Base-by-base conservation (phyloP, 306 rosid genomes). In the Parietaria judaica region DNA sequence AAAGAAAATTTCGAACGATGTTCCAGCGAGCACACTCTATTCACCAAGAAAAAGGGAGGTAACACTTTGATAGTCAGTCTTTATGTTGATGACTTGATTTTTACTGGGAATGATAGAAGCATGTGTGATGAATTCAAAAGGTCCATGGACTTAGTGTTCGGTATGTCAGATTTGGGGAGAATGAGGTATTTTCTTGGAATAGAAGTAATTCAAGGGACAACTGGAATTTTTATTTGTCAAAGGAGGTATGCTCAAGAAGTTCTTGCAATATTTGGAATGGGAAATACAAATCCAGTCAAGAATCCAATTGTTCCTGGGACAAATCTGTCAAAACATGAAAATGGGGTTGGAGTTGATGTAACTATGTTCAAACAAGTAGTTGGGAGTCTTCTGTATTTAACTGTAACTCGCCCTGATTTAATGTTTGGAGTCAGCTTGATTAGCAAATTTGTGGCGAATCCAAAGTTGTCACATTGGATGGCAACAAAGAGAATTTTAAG, bases 161-260 rank as follows among this genome's bases (percentile, higher is more conserved):
- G 58, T 5, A 58, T 58, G 58, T 56, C 14, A 48, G 50, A 67
- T 58, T 43, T 67, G 58, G 65, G 51, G 5, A 23, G 4, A 39
- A 61, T 61, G 66, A 38, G 11, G 23, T 31, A 61, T 46, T 61
- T 61, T 58, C 58, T 67, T 58, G 59, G 65, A 9, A 67, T 59
- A 2, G 44, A 58, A 10, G 60, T 56, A 7, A 14, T 14, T 4
- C n/a, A 59, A 11, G 3, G 15, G 13, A 7, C 36, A 11, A 2
- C 7, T 14, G 45, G 56, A 3, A 56, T 38, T 14, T 50, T 68
- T 50, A 58, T 67, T 2, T 47, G 8, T 54, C 54, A 65, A 54
- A 64, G 54, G 17, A 52, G 53, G 5, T 51, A 65, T 65, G 59
- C 7, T 1, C 35, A 13, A 12, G 57, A 67, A 6, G 51, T 67